Conservation (phyloP, 192 early-diverging fungal species). For the Coemansia asiatica region DNA sequence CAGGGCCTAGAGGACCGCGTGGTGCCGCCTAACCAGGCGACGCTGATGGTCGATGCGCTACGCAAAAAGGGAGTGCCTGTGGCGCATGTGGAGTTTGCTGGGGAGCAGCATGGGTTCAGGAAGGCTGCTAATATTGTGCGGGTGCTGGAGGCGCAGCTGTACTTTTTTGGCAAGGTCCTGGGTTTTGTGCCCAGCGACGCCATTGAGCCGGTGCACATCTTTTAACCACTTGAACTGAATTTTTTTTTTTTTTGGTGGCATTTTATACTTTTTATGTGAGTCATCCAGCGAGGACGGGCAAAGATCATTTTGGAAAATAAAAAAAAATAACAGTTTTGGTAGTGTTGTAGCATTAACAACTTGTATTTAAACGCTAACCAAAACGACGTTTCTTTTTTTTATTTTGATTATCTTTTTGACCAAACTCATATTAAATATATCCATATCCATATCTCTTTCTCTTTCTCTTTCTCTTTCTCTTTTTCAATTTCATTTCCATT, state of each 20-base stretch:
- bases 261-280: no score
- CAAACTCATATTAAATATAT: no score
- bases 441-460: background rate
- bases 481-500: background rate
- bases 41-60: conserved; percentile 71
- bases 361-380: no score
- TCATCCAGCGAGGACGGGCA: conserved; percentile 1
- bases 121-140: conserved; percentile 65
- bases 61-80: conserved; percentile 60
- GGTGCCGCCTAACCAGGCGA: conserved; percentile 75
- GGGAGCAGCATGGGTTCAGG: conserved; percentile 72
- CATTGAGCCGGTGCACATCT: conserved; percentile 30
- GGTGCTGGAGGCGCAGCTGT: conserved; percentile 63
- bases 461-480: background rate
- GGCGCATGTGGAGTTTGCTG: conserved; percentile 63
- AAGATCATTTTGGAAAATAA: no score
- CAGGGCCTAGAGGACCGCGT: conserved; percentile 75
- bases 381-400: no score
- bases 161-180: conserved; percentile 69
- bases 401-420: no score
- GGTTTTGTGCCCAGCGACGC: conserved; percentile 60
- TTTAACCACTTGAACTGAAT: background rate
- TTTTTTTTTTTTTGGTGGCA: no score
- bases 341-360: no score
- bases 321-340: no score